phyloP scores from a whole-genome alignment of 306 rosid genomes.

The Quercus mongolica region DNA sequence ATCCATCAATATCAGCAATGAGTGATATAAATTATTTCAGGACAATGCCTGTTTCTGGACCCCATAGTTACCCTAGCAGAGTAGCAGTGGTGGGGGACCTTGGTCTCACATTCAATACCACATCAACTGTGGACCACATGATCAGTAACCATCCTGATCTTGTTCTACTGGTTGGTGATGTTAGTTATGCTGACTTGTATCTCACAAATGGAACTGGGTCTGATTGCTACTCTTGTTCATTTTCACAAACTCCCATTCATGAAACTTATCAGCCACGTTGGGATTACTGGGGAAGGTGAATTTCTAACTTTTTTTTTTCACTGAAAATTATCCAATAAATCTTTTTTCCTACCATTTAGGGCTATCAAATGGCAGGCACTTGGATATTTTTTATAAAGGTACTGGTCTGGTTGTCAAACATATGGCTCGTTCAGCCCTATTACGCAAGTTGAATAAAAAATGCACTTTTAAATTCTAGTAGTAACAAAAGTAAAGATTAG shows the following conservation, averaged over 20 bases:
- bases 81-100: slow-evolving; percentile 85
- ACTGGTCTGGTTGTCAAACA: not conserved
- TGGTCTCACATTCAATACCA: slow-evolving; percentile 84
- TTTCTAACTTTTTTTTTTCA: not conserved
- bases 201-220: slow-evolving; percentile 79
- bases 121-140: slow-evolving; percentile 72
- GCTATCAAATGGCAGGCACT: not conserved
- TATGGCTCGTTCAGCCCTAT: not conserved
- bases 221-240: slow-evolving; percentile 71
- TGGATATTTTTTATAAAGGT: not conserved
- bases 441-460: not conserved
- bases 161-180: slow-evolving; percentile 73
- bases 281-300: slow-evolving; percentile 96
- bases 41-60: slow-evolving; percentile 80
- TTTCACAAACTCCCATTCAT: slow-evolving; percentile 65
- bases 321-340: not conserved
- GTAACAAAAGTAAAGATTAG: not conserved
- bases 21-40: slow-evolving; percentile 64
- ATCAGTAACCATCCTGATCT: slow-evolving; percentile 73
- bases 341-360: not conserved
- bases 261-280: slow-evolving; percentile 98
- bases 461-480: not conserved
- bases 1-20: slow-evolving; percentile 60
- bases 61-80: slow-evolving; percentile 75
- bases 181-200: slow-evolving; percentile 65